A percentile compares a stretch with the other conserved stretches of the same genome.
Evolutionary conservation across 108 stramenopile genomes (phyloP).

Genomic region (Skeletonema grethae): DNA sequence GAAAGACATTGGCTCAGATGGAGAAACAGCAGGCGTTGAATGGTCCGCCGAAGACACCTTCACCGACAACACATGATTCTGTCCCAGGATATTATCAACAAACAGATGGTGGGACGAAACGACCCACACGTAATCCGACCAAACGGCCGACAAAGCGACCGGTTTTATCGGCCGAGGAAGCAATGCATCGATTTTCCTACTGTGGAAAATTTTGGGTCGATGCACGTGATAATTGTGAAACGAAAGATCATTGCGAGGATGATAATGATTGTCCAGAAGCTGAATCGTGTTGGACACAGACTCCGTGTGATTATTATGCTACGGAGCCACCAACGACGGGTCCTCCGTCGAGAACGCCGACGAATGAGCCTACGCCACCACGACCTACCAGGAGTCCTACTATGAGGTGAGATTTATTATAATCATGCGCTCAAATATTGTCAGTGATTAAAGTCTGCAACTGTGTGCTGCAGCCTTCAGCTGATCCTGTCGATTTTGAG

Average conservation of each 20-base stretch:
- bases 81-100: constrained; percentile 16
- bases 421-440: background rate
- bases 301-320: constrained; percentile 47
- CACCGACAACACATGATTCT: constrained; percentile 6
- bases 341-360: constrained; percentile 6
- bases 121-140: constrained; percentile 12
- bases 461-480: background rate
- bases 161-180: constrained; percentile 34
- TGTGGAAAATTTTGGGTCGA: constrained; percentile 37
- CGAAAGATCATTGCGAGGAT: constrained; percentile 47
- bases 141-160: constrained; percentile 35
- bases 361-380: constrained; percentile 7
- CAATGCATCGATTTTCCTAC: constrained; percentile 47
- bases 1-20: constrained; percentile 31
- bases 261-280: constrained; percentile 41
- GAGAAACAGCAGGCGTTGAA: constrained; percentile 16
- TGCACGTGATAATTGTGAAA: constrained; percentile 43
- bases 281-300: constrained; percentile 49
- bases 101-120: background rate
- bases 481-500: background rate
- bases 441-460: background rate
- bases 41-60: constrained; percentile 6
- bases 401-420: constrained; percentile 12
- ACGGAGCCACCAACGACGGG: constrained; percentile 33
- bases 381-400: constrained; percentile 25